Evolutionary conservation across 441 rosid genomes (phyloP), one percentile per base, ranked within the genome.

Genomic region (Erodium trifolium): DNA sequence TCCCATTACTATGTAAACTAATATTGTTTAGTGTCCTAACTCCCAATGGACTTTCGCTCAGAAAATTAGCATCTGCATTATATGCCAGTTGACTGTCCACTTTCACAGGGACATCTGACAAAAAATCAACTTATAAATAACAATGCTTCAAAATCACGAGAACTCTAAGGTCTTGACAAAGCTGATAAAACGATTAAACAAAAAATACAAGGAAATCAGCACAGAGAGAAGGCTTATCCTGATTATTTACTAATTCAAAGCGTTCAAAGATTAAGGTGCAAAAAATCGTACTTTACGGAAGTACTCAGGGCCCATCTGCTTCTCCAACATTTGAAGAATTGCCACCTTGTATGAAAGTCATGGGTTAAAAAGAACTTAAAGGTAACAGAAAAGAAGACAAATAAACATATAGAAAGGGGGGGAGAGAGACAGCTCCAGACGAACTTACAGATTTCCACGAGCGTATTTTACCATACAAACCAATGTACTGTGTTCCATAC

Each of bases 261-360:
- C 7, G 5, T 12, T 4, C 63, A 19, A 67, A 29, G 45, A 67
- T 64, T 47, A 68, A 62, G 67, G 53, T 45, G 69, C 67, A 45
- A 73, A 75, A 69, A 75, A 4, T 16, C 87, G 77, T 85, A 95
- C 99, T 82, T 88, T 92, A 35, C 93, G 87, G 78, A 95, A 95
- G 71, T 85, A 88, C 76, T 95, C 97, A 1, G 99, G 93, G 67
- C 99, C 99, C 99, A 95, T 92, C 78, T 95, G 99, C 84, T 95
- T 95, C 82, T 95, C 99, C 85, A 95, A 75, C 96, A 95, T 90
- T 82, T 95, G 98, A 79, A 95, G 87, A 77, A 90, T 83, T 64
- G 98, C 94, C 72, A 92, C 99, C 99, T 95, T 82, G 67, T 73
- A 37, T 55, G 31, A 67, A 71, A 70, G 62, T 10, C 60, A 65